phyloP scores from a whole-genome alignment of 495 filamentous ascomycete species.

The Penicillium bovifimosum region DNA sequence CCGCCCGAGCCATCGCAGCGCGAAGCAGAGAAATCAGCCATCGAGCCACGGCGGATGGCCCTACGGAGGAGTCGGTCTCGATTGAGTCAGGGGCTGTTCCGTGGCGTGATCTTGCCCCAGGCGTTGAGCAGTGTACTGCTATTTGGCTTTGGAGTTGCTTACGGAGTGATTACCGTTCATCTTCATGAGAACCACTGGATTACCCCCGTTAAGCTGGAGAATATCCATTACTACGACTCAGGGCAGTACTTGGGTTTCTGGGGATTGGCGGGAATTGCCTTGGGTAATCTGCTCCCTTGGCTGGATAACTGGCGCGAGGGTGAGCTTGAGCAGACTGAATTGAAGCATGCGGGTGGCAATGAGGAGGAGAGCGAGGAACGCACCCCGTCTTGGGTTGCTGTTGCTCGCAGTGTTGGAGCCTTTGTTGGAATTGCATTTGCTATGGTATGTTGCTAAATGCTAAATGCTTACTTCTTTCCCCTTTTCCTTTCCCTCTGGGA shows the following conservation, averaged over 20 bases:
- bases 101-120: constrained; percentile 41
- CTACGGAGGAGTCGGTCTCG: constrained; percentile 34
- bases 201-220: constrained; percentile 56
- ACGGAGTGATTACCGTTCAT: constrained; percentile 81
- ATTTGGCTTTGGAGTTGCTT: constrained; percentile 76
- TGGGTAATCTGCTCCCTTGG: constrained; percentile 80
- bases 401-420: constrained; percentile 81
- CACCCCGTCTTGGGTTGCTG: constrained; percentile 68
- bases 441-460: constrained; percentile 56
- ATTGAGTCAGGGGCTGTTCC: constrained; percentile 39
- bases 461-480: too few species aligned
- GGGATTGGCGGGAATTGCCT: constrained; percentile 68
- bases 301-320: constrained; percentile 63
- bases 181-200: constrained; percentile 66
- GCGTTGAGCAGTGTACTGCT: constrained; percentile 56
- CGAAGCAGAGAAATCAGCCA: constrained; percentile 23
- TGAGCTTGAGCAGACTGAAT: constrained; percentile 15
- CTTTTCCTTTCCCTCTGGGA: not conserved
- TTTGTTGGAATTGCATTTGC: constrained; percentile 97
- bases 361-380: constrained; percentile 29
- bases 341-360: constrained; percentile 17
- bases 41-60: constrained; percentile 26
- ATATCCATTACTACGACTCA: constrained; percentile 51
- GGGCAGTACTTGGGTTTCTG: constrained; percentile 72
- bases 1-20: constrained; percentile 22